These are phyloP conservation scores for Samsoniella hepiali DNA, from an alignment of 2,329 filamentous ascomycete species.

Conservation along the genomic window DNA sequence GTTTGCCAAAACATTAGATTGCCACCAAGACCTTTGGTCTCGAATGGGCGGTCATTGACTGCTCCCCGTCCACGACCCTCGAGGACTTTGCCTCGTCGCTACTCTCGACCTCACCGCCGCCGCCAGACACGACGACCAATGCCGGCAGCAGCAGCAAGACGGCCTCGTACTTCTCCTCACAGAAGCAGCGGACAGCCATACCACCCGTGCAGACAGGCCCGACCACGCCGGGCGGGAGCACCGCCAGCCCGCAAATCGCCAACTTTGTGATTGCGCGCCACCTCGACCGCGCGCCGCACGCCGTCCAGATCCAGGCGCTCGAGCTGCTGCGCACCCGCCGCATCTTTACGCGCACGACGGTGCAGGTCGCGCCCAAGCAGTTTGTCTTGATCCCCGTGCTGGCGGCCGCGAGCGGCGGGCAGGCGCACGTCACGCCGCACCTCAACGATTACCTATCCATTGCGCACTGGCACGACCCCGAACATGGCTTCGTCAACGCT, in stretches of 20 bases:
- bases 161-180: conserved; percentile 31
- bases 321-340: conserved; percentile 77
- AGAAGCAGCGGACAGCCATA: conserved; percentile 15
- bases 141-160: conserved; percentile 26
- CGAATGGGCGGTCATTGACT: conserved; percentile 66
- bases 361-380: conserved; percentile 69
- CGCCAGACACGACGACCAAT: conserved; percentile 21
- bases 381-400: conserved; percentile 81
- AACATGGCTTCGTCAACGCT: conserved; percentile 71
- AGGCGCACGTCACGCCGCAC: conserved; percentile 51
- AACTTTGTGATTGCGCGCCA: conserved; percentile 81
- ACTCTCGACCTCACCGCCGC: conserved; percentile 39
- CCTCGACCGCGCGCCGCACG: conserved; percentile 68
- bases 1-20: conserved; percentile 44
- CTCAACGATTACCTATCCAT: conserved; percentile 83
- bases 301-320: conserved; percentile 76
- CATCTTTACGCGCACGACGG: conserved; percentile 70
- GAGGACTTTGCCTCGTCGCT: conserved; percentile 77
- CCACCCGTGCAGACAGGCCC: conserved; percentile 17
- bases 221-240: background rate
- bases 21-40: conserved; percentile 70
- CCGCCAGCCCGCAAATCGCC: conserved; percentile 52
- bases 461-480: conserved; percentile 75
- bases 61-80: conserved; percentile 67
- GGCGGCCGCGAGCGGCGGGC: conserved; percentile 43